Evolutionary conservation across 331 rosid species (phyloP).

Genomic region (Dryas integrifolia): DNA sequence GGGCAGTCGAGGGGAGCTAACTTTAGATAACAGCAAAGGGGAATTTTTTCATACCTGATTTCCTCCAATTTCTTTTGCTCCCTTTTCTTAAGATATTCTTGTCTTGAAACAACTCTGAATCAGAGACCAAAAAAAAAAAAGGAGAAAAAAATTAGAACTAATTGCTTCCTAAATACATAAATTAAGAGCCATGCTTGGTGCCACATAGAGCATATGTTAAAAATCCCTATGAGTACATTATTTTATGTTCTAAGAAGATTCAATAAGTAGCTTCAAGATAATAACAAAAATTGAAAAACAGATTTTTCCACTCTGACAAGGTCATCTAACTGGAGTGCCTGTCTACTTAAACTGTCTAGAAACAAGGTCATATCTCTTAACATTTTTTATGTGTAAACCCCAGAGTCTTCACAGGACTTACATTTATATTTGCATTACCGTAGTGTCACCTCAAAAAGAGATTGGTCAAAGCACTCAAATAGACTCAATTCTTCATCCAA

Average conservation of each 20-base stretch:
- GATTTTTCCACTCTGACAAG: not conserved
- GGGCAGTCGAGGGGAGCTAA: not conserved
- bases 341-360: not conserved
- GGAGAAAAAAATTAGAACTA: slow-evolving; percentile 14
- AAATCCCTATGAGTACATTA: not conserved
- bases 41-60: slow-evolving; percentile 52
- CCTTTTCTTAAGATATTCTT: slow-evolving; percentile 88
- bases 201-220: not conserved
- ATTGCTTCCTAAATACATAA: slow-evolving; percentile 12
- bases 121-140: slow-evolving; percentile 19
- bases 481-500: no score
- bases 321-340: not conserved
- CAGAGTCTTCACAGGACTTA: not conserved
- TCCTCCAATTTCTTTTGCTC: slow-evolving; percentile 88
- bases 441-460: no score
- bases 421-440: no score
- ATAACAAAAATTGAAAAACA: not conserved
- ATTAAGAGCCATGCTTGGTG: not conserved
- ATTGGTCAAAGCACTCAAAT: no score
- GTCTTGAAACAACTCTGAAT: slow-evolving; percentile 80
- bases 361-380: not conserved
- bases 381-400: not conserved
- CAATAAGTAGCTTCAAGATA: not conserved
- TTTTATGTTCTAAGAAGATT: not conserved
- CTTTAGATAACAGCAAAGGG: slow-evolving; percentile 4